Base-by-base conservation (phyloP, 2,329 filamentous ascomycete species). In the Diaporthe sp. region DNA sequence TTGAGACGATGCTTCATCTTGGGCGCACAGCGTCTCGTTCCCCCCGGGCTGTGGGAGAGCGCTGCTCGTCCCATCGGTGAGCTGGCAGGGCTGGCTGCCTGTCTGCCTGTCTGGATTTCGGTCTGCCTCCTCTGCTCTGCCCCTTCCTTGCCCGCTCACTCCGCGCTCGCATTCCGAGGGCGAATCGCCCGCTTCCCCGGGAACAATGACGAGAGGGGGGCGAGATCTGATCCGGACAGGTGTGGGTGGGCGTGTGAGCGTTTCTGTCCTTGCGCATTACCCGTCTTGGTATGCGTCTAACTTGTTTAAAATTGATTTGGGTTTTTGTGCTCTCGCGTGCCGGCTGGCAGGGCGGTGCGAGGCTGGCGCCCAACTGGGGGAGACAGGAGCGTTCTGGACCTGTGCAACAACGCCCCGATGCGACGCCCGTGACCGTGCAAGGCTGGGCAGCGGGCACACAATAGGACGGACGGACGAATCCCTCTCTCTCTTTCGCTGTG, bases 271-370 rank as follows among this genome's bases (percentile, higher is more conserved):
- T 68, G 65, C 49, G 65, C 65, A 70, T 70, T 70, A 70, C 65
- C 65, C 65, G 65, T 70, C 65, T 70, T 70, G 65, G 65, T 70
- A 70, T 70, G 65, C 65, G 65, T 70, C 49, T 70, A 55, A 25
- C 34, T 70, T 55, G 65, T 70, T 55, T 70, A 70, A 70, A 70
- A 42, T 70, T 70, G 65, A 70, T 70, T 70, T 70, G 65, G 65
- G 34, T 42, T 55, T 42, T 42, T 39, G 46, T 68, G 31, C 65
- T 31, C 46, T 42, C 46, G 49, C 28, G 37, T 39, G 46, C 46
- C 49, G 65, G 65, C 65, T 70, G 65, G 49, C 65, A 55, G 31
- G 44, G 65, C 65, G 46, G 65, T 53, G 65, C 65, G 65, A 70
- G 65, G 65, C 65, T 70, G 65, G 31, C n/a, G 46, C 46, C 65